These are phyloP conservation scores for Euphrasia arctica DNA, from an alignment of 305 asterid genomes.

Conservation along the genomic window DNA sequence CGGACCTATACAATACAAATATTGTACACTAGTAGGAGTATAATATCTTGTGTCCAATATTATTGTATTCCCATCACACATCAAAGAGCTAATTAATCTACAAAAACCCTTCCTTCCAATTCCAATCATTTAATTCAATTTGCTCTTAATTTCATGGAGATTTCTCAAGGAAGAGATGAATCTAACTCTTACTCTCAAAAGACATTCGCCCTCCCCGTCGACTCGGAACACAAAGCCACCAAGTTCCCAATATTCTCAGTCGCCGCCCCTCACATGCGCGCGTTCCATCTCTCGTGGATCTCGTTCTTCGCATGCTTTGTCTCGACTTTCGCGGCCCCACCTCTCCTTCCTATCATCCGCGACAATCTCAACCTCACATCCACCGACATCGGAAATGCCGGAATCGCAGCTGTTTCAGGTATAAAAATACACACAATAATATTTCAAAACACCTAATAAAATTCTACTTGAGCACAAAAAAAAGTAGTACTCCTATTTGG, in stretches of 20 bases:
- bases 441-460: no score
- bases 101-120: no score
- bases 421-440: no score
- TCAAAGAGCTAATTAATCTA: neutral
- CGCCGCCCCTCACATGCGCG: conserved; percentile 76
- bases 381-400: conserved; percentile 81
- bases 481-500: no score
- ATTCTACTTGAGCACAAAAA: no score
- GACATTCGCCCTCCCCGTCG: conserved; percentile 56
- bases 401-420: conserved; percentile 54
- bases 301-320: conserved; percentile 86
- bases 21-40: no score
- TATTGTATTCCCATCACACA: neutral
- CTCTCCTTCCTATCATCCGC: conserved; percentile 76
- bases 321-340: conserved; percentile 87
- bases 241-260: conserved; percentile 45
- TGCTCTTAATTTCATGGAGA: conserved; percentile 34
- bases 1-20: no score
- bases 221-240: conserved; percentile 73
- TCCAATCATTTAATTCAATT: neutral
- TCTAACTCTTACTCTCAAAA: conserved; percentile 12
- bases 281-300: conserved; percentile 80
- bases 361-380: conserved; percentile 72
- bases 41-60: no score
- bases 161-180: conserved; percentile 20